Base-by-base conservation (phyloP, 1,284 basidiomycete genomes). In the Tilletiopsis washingtonensis region DNA sequence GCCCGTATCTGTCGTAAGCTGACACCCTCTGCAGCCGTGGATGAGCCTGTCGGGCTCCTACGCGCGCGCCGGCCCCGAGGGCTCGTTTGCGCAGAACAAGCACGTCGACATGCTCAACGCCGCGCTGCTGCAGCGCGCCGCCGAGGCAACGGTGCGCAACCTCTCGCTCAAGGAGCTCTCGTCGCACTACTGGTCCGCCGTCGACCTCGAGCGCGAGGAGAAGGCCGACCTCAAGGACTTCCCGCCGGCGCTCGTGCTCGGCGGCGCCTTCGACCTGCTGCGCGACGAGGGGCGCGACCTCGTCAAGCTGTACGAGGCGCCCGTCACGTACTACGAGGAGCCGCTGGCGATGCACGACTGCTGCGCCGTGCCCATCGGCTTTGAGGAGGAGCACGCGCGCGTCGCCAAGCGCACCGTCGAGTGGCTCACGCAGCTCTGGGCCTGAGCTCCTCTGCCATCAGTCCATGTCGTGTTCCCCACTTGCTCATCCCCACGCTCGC, bases 11-110 rank as follows among this genome's bases (percentile, higher is more conserved):
- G 9, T 34, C n/a, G 9, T 9, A 34, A 34, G 38, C 46, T 15
- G 38, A 24, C 32, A 25, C 38, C 9, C 20, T 47, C 37, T 47
- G 3, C 21, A 32, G n/a, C 46, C 46, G 4, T 47, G 46, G 46
- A 19, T 47, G 6, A 34, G 39, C 41, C 14, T 42, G 11, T 47
- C 46, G n/a, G 9, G 2, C 4, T 47, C 46, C 21, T 39, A 40
- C 27, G 24, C 17, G 7, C 15, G 19, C n/a, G 20, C 46, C 3
- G 39, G 39, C 29, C 46, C 46, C 20, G 25, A 32, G 5, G n/a
- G 32, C 19, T 42, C 36, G 17, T 17, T 11, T 3, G 26, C 9
- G 26, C 7, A 9, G 3, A 42, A 45, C 37, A 19, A 15, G n/a
- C 20, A 19, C 14, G 4, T 17, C 2, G 34, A 47, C 9, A 40